Evolutionary conservation across 805 yeast genomes (phyloP).

Genomic region (Saturnispora diversa): DNA sequence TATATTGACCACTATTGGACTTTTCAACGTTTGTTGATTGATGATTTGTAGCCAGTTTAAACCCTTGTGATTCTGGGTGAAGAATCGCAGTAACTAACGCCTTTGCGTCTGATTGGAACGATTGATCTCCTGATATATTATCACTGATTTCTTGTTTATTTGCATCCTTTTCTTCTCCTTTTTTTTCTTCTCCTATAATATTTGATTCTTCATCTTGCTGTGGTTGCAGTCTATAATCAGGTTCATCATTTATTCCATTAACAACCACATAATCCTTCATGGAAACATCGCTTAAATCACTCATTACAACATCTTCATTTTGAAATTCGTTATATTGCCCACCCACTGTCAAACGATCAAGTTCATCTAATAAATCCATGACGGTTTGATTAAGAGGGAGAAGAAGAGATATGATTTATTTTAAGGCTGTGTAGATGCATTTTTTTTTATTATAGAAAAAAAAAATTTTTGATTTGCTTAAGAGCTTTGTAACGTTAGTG

Average conservation of each 20-base stretch:
- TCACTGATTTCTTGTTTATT: background rate
- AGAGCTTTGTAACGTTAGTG: background rate
- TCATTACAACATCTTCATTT: background rate
- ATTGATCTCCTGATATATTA: background rate
- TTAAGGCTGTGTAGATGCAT: conserved; percentile 10
- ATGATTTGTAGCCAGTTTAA: conserved; percentile 3
- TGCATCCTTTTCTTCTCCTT: background rate
- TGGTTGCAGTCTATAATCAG: conserved; percentile 8
- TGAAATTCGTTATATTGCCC: background rate
- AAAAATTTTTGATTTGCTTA: too few relatives aligned
- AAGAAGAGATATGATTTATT: too few relatives aligned
- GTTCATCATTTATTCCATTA: background rate
- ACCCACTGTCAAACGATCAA: background rate
- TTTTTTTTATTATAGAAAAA: background rate
- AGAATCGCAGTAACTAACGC: conserved; percentile 10
- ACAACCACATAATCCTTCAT: conserved; percentile 4
- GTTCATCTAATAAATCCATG: conserved; percentile 4
- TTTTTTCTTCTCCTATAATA: background rate
- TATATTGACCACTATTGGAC: background rate
- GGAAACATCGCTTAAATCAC: conserved; percentile 2
- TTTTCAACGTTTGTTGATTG: background rate
- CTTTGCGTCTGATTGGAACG: conserved; percentile 5
- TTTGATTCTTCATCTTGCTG: too few relatives aligned
- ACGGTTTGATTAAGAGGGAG: too few relatives aligned
- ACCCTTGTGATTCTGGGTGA: conserved; percentile 14